Evolutionary conservation across 352 stramenopile genomes (phyloP).

Genomic region (Pythium chondricola): DNA sequence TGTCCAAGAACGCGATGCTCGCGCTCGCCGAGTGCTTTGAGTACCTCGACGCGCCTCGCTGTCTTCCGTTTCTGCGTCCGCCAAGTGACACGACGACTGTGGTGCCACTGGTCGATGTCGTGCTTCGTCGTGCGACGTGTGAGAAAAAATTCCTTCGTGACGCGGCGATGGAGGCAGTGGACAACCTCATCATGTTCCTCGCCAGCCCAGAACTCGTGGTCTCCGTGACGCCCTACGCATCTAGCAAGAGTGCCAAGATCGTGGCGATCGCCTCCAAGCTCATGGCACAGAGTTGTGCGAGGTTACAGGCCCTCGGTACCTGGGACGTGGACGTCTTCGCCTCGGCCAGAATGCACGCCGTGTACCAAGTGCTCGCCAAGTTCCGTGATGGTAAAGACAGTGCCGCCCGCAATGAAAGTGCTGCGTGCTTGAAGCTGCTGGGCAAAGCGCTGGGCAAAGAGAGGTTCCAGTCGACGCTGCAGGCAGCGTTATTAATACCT

Average conservation of each 20-base stretch:
- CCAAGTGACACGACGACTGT: background rate
- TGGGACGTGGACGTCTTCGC: slow-evolving; percentile 7
- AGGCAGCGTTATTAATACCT: slow-evolving; percentile 23
- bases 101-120: slow-evolving; percentile 26
- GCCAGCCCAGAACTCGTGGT: slow-evolving; percentile 36
- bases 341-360: slow-evolving; percentile 4
- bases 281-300: slow-evolving; percentile 28
- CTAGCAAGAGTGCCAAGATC: slow-evolving; percentile 57
- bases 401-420: slow-evolving; percentile 31
- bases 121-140: slow-evolving; percentile 57
- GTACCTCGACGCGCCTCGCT: slow-evolving; percentile 19
- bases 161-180: slow-evolving; percentile 30
- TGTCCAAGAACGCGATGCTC: slow-evolving; percentile 67
- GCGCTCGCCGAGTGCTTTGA: slow-evolving; percentile 57
- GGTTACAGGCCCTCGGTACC: slow-evolving; percentile 9
- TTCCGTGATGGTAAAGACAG: slow-evolving; percentile 49
- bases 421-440: slow-evolving; percentile 35
- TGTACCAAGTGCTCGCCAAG: slow-evolving; percentile 34
- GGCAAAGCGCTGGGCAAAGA: slow-evolving; percentile 28
- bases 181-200: slow-evolving; percentile 34
- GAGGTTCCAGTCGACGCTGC: slow-evolving; percentile 24
- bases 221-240: slow-evolving; percentile 30
- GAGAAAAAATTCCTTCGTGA: slow-evolving; percentile 75
- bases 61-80: slow-evolving; percentile 9
- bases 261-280: slow-evolving; percentile 38